Percentiles rank a stretch among this genome's conserved stretches.
Evolutionary conservation across 495 filamentous ascomycete genomes (phyloP).

Genomic region (Amorphotheca resinae): DNA sequence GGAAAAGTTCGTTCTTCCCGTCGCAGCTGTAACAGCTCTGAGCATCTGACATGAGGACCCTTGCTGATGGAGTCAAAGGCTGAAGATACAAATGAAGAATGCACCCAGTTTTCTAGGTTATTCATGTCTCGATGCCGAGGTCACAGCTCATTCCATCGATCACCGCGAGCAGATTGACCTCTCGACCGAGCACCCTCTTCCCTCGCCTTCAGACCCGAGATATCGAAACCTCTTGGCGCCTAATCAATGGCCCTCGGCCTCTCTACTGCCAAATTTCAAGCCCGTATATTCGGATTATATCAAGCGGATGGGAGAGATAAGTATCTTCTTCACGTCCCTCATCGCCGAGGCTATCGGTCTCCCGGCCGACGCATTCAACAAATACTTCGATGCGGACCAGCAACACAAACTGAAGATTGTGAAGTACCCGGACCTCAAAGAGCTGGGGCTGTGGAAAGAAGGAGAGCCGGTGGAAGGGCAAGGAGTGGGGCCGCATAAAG

Average conservation of each 20-base stretch:
- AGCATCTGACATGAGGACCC: too few species aligned
- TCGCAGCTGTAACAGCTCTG: constrained; percentile 1
- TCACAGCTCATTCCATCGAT: constrained; percentile 46
- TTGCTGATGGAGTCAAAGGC: constrained; percentile 25
- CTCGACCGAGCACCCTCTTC: constrained; percentile 59
- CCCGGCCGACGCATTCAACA: constrained; percentile 55
- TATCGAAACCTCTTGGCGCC: constrained; percentile 75
- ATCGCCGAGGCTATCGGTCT: constrained; percentile 83
- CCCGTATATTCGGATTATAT: constrained; percentile 63
- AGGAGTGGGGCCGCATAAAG: constrained; percentile 90
- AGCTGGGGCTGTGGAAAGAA: constrained; percentile 33
- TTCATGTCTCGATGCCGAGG: constrained; percentile 47
- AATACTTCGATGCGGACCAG: constrained; percentile 70
- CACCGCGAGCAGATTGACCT: constrained; percentile 89
- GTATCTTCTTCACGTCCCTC: constrained; percentile 64
- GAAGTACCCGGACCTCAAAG: constrained; percentile 61
- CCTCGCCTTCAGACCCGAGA: constrained; percentile 46
- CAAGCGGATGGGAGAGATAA: constrained; percentile 52
- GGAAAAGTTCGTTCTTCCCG: constrained; percentile 43
- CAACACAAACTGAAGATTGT: constrained; percentile 91
- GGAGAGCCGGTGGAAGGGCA: constrained; percentile 35
- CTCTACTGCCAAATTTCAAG: constrained; percentile 59
- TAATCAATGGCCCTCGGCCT: constrained; percentile 77
- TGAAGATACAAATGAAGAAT: constrained; percentile 86
- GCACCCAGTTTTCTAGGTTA: constrained; percentile 52